phyloP scores from a whole-genome alignment of 768 basidiomycete genomes.

The Lactarius hengduanensis region DNA sequence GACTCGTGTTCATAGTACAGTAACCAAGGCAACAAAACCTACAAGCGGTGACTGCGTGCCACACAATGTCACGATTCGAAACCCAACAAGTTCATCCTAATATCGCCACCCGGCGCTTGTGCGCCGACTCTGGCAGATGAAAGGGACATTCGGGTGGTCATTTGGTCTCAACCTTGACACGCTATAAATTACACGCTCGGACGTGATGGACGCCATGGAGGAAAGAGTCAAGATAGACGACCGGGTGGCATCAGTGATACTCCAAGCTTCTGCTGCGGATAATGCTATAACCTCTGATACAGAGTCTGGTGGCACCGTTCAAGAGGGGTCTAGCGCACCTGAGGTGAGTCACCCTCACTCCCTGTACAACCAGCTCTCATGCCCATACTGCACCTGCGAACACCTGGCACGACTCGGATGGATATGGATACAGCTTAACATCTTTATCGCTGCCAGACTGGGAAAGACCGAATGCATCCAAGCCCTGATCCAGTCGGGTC shows the following conservation, averaged over 20 bases:
- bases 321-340: neutral
- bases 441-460: conserved; percentile 82
- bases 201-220: neutral
- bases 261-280: neutral
- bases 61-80: neutral
- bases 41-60: neutral
- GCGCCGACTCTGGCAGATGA: neutral
- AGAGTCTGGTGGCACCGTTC: neutral
- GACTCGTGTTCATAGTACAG: neutral
- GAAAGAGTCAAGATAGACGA: conserved; percentile 12
- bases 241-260: neutral
- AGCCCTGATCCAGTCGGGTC: conserved; percentile 65
- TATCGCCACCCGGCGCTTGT: neutral
- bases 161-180: neutral
- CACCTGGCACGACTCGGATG: neutral
- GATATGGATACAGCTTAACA: conserved; percentile 45
- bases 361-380: neutral
- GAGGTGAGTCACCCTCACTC: neutral
- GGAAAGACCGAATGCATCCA: conserved; percentile 70
- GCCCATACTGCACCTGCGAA: neutral
- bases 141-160: neutral
- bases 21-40: neutral
- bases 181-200: neutral
- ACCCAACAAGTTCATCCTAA: neutral
- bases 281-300: neutral